Base-by-base conservation (phyloP, 2,329 filamentous ascomycete genomes). In the Ceratocystis eucalypticola region DNA sequence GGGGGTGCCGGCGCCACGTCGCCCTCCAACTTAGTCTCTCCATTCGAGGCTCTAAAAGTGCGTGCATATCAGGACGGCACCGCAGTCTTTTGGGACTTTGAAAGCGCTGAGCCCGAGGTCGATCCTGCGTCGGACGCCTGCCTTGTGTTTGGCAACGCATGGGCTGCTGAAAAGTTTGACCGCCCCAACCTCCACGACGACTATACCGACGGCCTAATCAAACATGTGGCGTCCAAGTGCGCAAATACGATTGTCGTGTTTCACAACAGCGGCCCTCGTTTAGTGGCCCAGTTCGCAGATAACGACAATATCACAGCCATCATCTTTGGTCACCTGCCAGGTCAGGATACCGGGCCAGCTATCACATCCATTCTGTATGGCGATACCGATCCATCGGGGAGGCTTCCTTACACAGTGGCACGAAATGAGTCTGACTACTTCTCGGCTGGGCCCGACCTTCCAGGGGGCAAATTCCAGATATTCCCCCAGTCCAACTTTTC, bases 151-250 rank as follows among this genome's bases (percentile, higher is more conserved):
- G 81, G 84, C 70, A 88, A 88, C 71, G 82, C 80, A 6, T 89
- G 87, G 74, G 84, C 87, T 0, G 85, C 87, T 1, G 91, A 96
- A 74, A 88, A 87, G 1, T 87, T 81, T 69, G 80, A 89, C 67
- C 79, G 84, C 61, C 77, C 82, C 0, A 79, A 79, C 6, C 76
- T 89, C 53, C 80, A 80, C 48, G 89, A 93, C 72, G 86, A 87
- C 68, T 84, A 83, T 64, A 85, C 82, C 1, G 84, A 88, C 69
- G 74, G 73, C 0, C 74, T 88, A 0, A 79, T 88, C 55, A 74
- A 74, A 0, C 78, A 81, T 59, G 83, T 88, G 0, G 85, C 86
- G 0, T 74, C 76, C 6, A 76, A 77, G 25, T 88, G 84, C 73
- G 78, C 76, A 69, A 86, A 84, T 68, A 87, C 85, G 0, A 77